Evolutionary conservation across 495 filamentous ascomycete genomes (phyloP).

Genomic region (Penicillium turbatum): DNA sequence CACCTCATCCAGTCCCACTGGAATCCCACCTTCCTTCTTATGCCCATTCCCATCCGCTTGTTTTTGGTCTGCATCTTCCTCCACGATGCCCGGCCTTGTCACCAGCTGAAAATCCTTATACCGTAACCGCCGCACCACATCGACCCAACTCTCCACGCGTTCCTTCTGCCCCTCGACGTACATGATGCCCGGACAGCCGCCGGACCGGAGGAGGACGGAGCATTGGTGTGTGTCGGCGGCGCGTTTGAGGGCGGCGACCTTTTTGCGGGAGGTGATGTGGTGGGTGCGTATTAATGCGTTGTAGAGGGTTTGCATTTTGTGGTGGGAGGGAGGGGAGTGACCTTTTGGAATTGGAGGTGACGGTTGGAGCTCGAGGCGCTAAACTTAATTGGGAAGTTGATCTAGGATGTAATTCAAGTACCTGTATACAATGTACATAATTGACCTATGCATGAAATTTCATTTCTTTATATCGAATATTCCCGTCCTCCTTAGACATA

Average conservation of each 20-base stretch:
- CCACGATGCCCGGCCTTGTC: slow-evolving; percentile 24
- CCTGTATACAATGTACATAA: not conserved
- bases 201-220: slow-evolving; percentile 60
- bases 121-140: slow-evolving; percentile 45
- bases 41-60: slow-evolving; percentile 6
- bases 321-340: not conserved
- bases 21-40: not conserved
- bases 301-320: slow-evolving; percentile 30
- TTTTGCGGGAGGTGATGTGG: slow-evolving; percentile 79
- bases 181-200: slow-evolving; percentile 70
- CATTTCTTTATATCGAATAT: too few species aligned
- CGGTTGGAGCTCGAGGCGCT: not conserved
- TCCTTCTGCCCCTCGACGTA: slow-evolving; percentile 60
- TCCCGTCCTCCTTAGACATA: too few species aligned
- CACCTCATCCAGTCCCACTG: slow-evolving; percentile 30
- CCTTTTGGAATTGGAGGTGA: not conserved
- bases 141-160: slow-evolving; percentile 52
- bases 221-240: slow-evolving; percentile 54
- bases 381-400: not conserved
- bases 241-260: slow-evolving; percentile 61
- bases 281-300: slow-evolving; percentile 71
- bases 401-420: not conserved
- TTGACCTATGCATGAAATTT: too few species aligned
- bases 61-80: not conserved
- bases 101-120: slow-evolving; percentile 52